phyloP scores from a whole-genome alignment of 495 filamentous ascomycete genomes.

The Aspergillus saccharolyticus region DNA sequence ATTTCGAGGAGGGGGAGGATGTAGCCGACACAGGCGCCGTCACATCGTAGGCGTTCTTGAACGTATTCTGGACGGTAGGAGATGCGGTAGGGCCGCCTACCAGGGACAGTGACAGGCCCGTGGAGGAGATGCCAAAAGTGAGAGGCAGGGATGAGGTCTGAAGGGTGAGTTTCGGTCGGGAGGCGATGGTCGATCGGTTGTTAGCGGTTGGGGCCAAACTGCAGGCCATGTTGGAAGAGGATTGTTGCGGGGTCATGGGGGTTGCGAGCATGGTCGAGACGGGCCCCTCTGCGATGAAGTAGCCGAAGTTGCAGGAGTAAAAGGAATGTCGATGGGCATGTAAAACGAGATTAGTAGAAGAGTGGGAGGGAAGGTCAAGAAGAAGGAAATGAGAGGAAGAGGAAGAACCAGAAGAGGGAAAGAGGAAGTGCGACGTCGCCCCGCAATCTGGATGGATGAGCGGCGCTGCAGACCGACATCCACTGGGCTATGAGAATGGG shows the following conservation, averaged over 20 bases:
- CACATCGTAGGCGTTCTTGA: slow-evolving; percentile 71
- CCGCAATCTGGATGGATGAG: slow-evolving; percentile 12
- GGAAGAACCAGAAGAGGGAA: slow-evolving; percentile 8
- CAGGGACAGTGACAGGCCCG: slow-evolving; percentile 51
- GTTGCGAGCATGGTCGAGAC: slow-evolving; percentile 15
- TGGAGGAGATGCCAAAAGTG: slow-evolving; percentile 50
- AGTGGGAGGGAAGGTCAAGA: slow-evolving; percentile 13
- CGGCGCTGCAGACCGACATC: background rate
- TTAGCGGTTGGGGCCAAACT: slow-evolving; percentile 30
- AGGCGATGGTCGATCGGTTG: slow-evolving; percentile 37
- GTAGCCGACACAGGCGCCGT: slow-evolving; percentile 61
- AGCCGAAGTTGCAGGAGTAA: slow-evolving; percentile 1
- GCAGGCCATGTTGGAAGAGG: slow-evolving; percentile 20
- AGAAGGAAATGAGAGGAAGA: slow-evolving; percentile 6
- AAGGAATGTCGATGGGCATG: background rate
- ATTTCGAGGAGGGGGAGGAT: slow-evolving; percentile 27
- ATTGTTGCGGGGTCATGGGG: slow-evolving; percentile 12
- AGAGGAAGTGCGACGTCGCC: slow-evolving; percentile 1
- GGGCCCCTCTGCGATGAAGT: slow-evolving; percentile 3
- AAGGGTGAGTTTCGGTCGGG: slow-evolving; percentile 73
- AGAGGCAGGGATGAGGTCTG: slow-evolving; percentile 57
- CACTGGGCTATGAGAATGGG: background rate
- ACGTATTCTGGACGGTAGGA: slow-evolving; percentile 76
- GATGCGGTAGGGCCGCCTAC: slow-evolving; percentile 60
- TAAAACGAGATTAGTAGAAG: slow-evolving; percentile 5